Base-by-base conservation (phyloP, 1,284 basidiomycete genomes). In the Sanguinoderma infundibulare region DNA sequence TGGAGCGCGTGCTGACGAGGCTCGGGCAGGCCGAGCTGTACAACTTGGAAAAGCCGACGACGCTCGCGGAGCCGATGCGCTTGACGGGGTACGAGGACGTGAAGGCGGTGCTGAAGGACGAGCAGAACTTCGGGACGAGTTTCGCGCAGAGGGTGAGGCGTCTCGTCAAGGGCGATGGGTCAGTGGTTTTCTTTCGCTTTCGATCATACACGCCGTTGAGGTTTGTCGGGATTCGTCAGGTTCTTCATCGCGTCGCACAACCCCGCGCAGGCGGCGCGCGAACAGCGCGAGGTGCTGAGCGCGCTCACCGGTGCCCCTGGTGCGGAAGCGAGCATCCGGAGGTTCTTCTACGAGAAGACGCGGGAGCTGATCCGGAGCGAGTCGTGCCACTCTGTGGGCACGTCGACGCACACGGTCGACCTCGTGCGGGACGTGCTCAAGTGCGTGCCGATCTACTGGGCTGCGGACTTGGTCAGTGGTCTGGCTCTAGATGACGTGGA, bases 341-440 rank as follows among this genome's bases (percentile, higher is more conserved):
- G 76, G 44, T 90, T 81, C 71, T 92, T 92, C 80, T 83, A 81
- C 68, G 75, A 82, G 30, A 86, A 81, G 62, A 89, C 90, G 28
- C 76, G 77, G 30, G 79, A 82, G 57, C 74, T 90, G 32, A 83
- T 94, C 63, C 67, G 75, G 35, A 66, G 72, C 22, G 73, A 82
- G 61, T 86, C 87, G 2, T 91, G 79, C 73, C 72, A 78, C 1
- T 73, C 87, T 17, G 81, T 87, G 12, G 83, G 82, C 15, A 77
- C 79, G 24, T 79, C 81, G 34, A 78, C 77, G 4, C 76, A 73
- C 46, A 82, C 80, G 46, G 79, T 94, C 24, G 90, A 95, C 70
- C 75, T 95, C 60, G 87, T 90, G 28, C 79, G 83, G 6, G 87
- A 92, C 67, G 90, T 94, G 3, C 71, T 92, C 63, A 89, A 84